Conservation (phyloP, 2,329 filamentous ascomycete genomes). For the Fusarium sp. region DNA sequence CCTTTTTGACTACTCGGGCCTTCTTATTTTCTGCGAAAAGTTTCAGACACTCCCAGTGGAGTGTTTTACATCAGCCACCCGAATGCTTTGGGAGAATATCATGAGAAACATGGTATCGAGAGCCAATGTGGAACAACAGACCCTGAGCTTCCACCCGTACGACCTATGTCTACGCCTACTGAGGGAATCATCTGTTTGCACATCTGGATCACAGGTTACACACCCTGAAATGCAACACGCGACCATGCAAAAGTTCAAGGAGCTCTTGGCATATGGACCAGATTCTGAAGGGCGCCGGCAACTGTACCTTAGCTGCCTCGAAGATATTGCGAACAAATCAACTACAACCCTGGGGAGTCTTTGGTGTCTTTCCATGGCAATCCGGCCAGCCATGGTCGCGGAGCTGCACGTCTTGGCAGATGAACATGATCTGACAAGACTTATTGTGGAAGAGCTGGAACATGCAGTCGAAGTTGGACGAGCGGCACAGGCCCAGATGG, state of each 20-base stretch:
- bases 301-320: slow-evolving; percentile 73
- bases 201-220: slow-evolving; percentile 62
- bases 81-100: slow-evolving; percentile 67
- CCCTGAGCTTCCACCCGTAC: slow-evolving; percentile 56
- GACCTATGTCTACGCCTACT: slow-evolving; percentile 71
- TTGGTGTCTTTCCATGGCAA: slow-evolving; percentile 65
- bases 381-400: slow-evolving; percentile 55
- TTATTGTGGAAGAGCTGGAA: slow-evolving; percentile 73
- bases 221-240: slow-evolving; percentile 70
- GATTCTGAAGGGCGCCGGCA: slow-evolving; percentile 63
- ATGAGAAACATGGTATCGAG: slow-evolving; percentile 60
- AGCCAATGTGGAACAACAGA: slow-evolving; percentile 48
- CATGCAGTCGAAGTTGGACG: slow-evolving; percentile 54
- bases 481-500: slow-evolving; percentile 52
- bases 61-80: slow-evolving; percentile 68
- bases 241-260: slow-evolving; percentile 67
- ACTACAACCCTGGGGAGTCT: slow-evolving; percentile 76
- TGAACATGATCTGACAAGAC: slow-evolving; percentile 67
- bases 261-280: slow-evolving; percentile 66
- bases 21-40: slow-evolving; percentile 77
- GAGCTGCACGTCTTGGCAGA: slow-evolving; percentile 67
- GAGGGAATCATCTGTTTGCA: slow-evolving; percentile 71
- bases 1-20: slow-evolving; percentile 57
- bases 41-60: slow-evolving; percentile 70
- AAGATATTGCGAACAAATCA: slow-evolving; percentile 72